Evolutionary conservation across 345 rosid species (phyloP), one percentile per base, ranked within the genome.

Genomic region (Firmiana major): DNA sequence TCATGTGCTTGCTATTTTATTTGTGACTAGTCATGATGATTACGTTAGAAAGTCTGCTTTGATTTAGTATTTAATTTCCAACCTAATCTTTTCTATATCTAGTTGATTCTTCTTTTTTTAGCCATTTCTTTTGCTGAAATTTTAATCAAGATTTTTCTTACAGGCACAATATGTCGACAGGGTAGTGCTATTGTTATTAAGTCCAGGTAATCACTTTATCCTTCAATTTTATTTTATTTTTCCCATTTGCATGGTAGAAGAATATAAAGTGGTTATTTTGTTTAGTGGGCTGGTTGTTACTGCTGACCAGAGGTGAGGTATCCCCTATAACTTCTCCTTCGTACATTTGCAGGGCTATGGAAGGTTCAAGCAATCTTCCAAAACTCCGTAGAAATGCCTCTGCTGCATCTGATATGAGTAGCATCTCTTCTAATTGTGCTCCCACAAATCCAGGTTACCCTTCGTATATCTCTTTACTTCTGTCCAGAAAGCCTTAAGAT

Each of bases 351-450:
- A 94, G 98, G 81, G 75, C 63, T 31, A 19, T 79, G 63, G 97
- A 91, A 21, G 86, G 83, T 67, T 81, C 88, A 26, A 86, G 49
- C 48, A 78, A 57, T 83, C 87, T 80, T 73, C 82, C 89, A 73
- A 91, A 78, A 77, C 97, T 80, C 77, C 89, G 85, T 28, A 90
- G 97, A 81, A 84, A 88, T 81, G 84, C 89, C 81, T 93, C 98
- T 53, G 83, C 88, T 49, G 85, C 89, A 76, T 90, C 96, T 59
- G 97, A 92, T 78, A 83, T 81, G 63, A 86, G 90, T 65, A 88
- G 92, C 77, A 65, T 76, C 48, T 80, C 92, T 79, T 90, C 92
- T 19, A 83, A 77, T 75, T 84, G 79, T 71, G 46, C 81, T 64
- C 42, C 76, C 31, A 46, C 81, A 73, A 85, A 80, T 86, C 69